phyloP scores from a whole-genome alignment of 2,329 filamentous ascomycete genomes.

The Trichoderma brevicompactum region DNA sequence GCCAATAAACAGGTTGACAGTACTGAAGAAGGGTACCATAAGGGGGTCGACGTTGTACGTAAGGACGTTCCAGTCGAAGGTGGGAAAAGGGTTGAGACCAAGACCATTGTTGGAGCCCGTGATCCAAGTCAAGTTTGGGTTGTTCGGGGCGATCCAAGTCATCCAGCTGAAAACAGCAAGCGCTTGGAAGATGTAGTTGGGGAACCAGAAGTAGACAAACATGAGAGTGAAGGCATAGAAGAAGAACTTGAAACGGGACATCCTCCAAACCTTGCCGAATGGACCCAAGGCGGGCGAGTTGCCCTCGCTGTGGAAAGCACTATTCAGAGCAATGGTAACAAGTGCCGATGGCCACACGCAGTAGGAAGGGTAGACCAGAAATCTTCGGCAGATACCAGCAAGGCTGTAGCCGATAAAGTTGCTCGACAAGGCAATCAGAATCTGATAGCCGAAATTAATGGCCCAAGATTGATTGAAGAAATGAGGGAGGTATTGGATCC shows the following conservation, averaged over 20 bases:
- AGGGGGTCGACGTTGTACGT: slow-evolving; percentile 47
- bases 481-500: slow-evolving; percentile 51
- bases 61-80: slow-evolving; percentile 48
- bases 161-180: slow-evolving; percentile 58
- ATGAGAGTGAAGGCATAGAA: slow-evolving; percentile 47
- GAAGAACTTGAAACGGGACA: slow-evolving; percentile 54
- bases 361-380: slow-evolving; percentile 56
- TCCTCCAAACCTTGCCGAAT: slow-evolving; percentile 41
- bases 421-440: slow-evolving; percentile 51
- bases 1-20: slow-evolving; percentile 44
- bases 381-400: slow-evolving; percentile 54
- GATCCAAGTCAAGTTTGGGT: slow-evolving; percentile 46
- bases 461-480: slow-evolving; percentile 48
- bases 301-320: slow-evolving; percentile 49
- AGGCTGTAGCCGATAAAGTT: slow-evolving; percentile 61
- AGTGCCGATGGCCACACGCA: slow-evolving; percentile 58
- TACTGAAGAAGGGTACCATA: slow-evolving; percentile 46
- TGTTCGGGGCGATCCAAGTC: slow-evolving; percentile 57
- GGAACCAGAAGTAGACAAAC: slow-evolving; percentile 60
- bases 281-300: slow-evolving; percentile 41
- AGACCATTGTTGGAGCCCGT: slow-evolving; percentile 50
- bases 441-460: slow-evolving; percentile 50
- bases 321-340: slow-evolving; percentile 53
- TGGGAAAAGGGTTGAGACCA: slow-evolving; percentile 44
- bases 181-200: slow-evolving; percentile 54